Percentiles rank a stretch among this genome's conserved stretches.
Evolutionary conservation across 345 rosid species (phyloP).

Genomic region (Brassica cretica): DNA sequence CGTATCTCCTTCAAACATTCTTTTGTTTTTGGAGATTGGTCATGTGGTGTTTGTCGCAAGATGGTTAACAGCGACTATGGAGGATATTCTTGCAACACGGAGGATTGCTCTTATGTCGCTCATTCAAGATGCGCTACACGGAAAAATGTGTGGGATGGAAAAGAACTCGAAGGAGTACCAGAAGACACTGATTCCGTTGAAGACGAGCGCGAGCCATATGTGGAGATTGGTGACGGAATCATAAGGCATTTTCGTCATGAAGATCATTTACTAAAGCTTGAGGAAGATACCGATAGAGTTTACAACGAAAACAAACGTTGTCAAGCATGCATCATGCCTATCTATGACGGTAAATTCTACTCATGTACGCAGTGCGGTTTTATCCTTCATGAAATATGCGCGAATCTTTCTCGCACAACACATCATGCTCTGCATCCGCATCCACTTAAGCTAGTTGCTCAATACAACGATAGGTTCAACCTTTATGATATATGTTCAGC

Average conservation of each 20-base stretch:
- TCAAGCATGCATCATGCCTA: constrained; percentile 1
- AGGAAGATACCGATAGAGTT: neutral
- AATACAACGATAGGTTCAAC: neutral
- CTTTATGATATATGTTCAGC: neutral
- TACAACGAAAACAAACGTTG: neutral
- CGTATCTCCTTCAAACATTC: neutral
- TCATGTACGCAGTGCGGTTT: neutral
- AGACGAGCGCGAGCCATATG: neutral
- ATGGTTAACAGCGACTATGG: neutral
- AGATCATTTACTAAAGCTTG: neutral
- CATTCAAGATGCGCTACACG: neutral
- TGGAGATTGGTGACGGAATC: neutral
- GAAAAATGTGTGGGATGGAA: neutral
- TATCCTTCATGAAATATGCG: neutral
- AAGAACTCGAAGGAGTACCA: neutral
- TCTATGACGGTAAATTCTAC: neutral
- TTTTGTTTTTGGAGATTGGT: neutral
- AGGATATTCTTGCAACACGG: neutral
- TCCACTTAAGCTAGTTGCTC: neutral
- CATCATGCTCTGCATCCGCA: neutral
- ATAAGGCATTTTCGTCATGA: neutral
- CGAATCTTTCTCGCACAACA: neutral
- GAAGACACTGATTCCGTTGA: neutral
- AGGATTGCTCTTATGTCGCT: neutral
- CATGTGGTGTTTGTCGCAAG: neutral